Percentiles rank a stretch among this genome's conserved stretches.
These are phyloP conservation scores for Aureococcus anophagefferens DNA, from an alignment of 108 stramenopile species.

Conservation along the genomic window DNA sequence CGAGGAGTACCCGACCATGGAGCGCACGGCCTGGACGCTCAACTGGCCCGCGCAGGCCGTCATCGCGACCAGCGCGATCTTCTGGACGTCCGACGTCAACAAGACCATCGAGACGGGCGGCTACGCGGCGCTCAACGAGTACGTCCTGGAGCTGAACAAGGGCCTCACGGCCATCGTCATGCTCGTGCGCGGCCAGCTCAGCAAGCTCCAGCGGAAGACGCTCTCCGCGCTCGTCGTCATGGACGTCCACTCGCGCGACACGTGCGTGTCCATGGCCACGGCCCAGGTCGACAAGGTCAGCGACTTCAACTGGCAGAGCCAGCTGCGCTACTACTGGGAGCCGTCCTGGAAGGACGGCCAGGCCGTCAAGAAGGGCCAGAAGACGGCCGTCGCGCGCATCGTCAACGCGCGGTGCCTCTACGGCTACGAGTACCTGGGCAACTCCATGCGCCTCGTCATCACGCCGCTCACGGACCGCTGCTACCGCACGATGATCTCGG, in stretches of 20 bases:
- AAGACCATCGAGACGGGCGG: constrained; percentile 27
- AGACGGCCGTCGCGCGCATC: constrained; percentile 48
- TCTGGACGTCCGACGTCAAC: constrained; percentile 50
- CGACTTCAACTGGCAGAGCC: constrained; percentile 55
- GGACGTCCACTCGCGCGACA: constrained; percentile 56
- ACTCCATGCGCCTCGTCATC: constrained; percentile 54
- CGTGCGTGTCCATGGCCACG: constrained; percentile 34
- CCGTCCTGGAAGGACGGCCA: constrained; percentile 47
- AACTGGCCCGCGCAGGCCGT: constrained; percentile 56
- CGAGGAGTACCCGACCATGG: constrained; percentile 33
- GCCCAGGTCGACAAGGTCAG: constrained; percentile 11
- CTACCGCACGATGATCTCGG: constrained; percentile 63
- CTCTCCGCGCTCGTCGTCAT: constrained; percentile 55
- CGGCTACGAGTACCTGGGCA: constrained; percentile 62
- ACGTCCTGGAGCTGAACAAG: constrained; percentile 25
- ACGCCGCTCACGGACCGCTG: constrained; percentile 60
- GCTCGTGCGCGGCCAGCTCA: constrained; percentile 49
- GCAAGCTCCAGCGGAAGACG: constrained; percentile 45
- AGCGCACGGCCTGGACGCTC: constrained; percentile 46
- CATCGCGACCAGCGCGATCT: constrained; percentile 41
- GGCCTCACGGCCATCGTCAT: constrained; percentile 43
- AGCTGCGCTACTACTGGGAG: constrained; percentile 60
- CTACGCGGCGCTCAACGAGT: constrained; percentile 16
- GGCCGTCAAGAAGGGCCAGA: constrained; percentile 43
- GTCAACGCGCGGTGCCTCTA: constrained; percentile 51